Base-by-base conservation (phyloP, 2,329 filamentous ascomycete genomes). In the Nemania serpens region DNA sequence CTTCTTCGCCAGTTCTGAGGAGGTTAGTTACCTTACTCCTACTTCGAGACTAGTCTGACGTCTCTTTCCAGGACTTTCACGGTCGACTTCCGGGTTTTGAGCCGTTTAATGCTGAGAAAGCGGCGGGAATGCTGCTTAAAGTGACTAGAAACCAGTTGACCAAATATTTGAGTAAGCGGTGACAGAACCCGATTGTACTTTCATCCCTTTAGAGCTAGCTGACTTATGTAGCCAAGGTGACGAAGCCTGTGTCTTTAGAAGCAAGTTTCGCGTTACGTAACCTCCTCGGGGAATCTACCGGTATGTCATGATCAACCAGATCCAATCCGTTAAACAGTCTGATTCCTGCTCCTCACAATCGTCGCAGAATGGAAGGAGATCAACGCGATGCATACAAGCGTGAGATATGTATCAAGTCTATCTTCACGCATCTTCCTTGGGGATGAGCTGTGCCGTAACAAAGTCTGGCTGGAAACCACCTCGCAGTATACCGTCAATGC, bases 351-450 rank as follows among this genome's bases (percentile, higher is more conserved):
- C n/a, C 10, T 6, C 12, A 20, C 18, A 15, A 29, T 13, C 7
- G 20, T n/a, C 18, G 36, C 53, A 78, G 78, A 79, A 58, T 81
- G 79, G 79, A 72, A 70, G 37, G 57, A 74, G 6, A 64, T 76
- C 43, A 67, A 65, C 20, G 65, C 78, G 13, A 68, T 70, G 6
- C 62, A 69, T 0, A 64, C 71, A 13, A 50, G 77, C 12, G 73
- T 77, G 0, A 67, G 72, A n/a, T 68, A 79, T 4, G 73, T 84
- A 2, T 76, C 78, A 12, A 77, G 79, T 15, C 56, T 83, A 10
- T 81, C 80, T 0, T 77, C 80, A 0, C 74, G 78, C 3, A 73
- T 81, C 6, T 82, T 83, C 54, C 65, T 82, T 2, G 80, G 81
- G 3, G 66, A 73, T 1, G 71, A 76, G 29, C 68, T 81, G 6